A percentile compares a stretch with the other conserved stretches of the same genome.
phyloP scores from a whole-genome alignment of 345 rosid species.

The Combretum micranthum region DNA sequence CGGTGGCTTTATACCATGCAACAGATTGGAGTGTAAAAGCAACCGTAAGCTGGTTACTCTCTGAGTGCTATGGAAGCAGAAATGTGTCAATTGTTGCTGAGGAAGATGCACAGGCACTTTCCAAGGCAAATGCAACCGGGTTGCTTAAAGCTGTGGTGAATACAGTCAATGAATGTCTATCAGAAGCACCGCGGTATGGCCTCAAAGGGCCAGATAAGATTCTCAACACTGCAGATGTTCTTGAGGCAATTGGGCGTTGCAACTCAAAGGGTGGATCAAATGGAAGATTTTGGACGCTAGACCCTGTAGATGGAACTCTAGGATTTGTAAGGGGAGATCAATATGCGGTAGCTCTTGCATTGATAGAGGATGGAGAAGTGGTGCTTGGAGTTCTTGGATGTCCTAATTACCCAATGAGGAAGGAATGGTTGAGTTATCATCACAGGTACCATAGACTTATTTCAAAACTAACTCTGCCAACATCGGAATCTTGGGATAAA shows the following conservation, averaged over 20 bases:
- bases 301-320: constrained; percentile 91
- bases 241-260: constrained; percentile 72
- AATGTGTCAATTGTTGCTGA: constrained; percentile 76
- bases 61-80: constrained; percentile 44
- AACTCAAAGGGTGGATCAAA: constrained; percentile 64
- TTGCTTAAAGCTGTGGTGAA: constrained; percentile 47
- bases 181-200: constrained; percentile 57
- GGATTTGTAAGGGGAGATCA: constrained; percentile 93
- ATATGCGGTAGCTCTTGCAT: constrained; percentile 80
- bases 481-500: constrained; percentile 38
- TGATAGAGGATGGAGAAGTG: constrained; percentile 75
- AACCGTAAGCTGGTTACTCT: constrained; percentile 76
- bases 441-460: constrained; percentile 30
- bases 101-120: constrained; percentile 73
- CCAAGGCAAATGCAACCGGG: constrained; percentile 40
- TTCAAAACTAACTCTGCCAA: constrained; percentile 19
- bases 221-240: constrained; percentile 42
- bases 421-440: constrained; percentile 54
- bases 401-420: constrained; percentile 83
- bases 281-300: constrained; percentile 89
- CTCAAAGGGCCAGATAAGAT: constrained; percentile 47
- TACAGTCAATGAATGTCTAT: constrained; percentile 65
- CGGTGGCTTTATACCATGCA: constrained; percentile 6
- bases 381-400: constrained; percentile 86
- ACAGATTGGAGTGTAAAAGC: constrained; percentile 94